phyloP scores from a whole-genome alignment of 192 early-diverging fungal species.

The Cladochytrium replicatum region DNA sequence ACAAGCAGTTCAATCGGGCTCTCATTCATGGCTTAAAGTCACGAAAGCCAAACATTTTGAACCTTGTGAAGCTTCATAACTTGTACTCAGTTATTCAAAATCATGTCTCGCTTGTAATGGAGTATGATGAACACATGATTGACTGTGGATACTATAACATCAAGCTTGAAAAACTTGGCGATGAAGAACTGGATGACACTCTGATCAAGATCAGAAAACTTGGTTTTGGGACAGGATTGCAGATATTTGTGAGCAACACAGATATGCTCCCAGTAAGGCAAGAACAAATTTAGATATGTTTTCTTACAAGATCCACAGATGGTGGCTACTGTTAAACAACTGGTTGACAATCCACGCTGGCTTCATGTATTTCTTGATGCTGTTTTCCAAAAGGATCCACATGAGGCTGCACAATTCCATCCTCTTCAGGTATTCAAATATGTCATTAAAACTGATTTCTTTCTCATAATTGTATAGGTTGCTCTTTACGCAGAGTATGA shows the following conservation, averaged over 20 bases:
- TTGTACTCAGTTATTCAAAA: constrained; percentile 70
- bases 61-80: constrained; percentile 63
- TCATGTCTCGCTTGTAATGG: constrained; percentile 71
- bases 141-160: constrained; percentile 4
- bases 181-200: constrained; percentile 1
- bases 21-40: constrained; percentile 73
- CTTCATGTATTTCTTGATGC: constrained; percentile 90
- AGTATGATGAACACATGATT: constrained; percentile 43
- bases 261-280: constrained; percentile 66
- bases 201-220: constrained; percentile 6
- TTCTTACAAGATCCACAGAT: constrained; percentile 6
- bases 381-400: constrained; percentile 56
- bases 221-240: constrained; percentile 43
- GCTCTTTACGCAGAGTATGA: constrained; percentile 92
- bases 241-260: constrained; percentile 72
- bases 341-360: constrained; percentile 44
- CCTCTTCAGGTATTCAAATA: constrained; percentile 15
- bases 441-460: constrained; percentile 4
- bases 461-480: constrained; percentile 24
- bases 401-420: constrained; percentile 25
- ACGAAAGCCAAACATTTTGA: constrained; percentile 59
- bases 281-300: background rate
- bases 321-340: constrained; percentile 49
- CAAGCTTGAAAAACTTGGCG: no score
- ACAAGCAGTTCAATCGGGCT: constrained; percentile 65